Evolutionary conservation across 1,284 basidiomycete genomes (phyloP), one percentile per base, ranked within the genome.

Genomic region (Sporisorium exsertum): DNA sequence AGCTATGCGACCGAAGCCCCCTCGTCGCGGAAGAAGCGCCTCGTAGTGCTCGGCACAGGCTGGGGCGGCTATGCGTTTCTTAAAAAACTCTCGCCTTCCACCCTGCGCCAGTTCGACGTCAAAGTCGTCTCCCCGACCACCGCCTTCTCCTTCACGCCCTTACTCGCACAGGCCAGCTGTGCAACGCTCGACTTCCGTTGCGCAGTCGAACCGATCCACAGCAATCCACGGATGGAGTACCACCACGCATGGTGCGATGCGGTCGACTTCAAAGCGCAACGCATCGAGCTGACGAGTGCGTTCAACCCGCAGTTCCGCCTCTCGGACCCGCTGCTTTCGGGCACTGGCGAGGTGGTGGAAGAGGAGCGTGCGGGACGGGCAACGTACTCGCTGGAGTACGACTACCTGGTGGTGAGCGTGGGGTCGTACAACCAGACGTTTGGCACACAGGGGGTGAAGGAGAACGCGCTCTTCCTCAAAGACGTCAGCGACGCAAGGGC

Each of bases 371-470:
- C 33, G 22, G 52, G 22, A 22, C 9, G 58, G 18, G 43, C 32
- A 2, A 54, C 22, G 40, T 81, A 77, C 20, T 35, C 54, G 20
- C 29, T 82, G 2, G 32, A 50, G 3, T 82, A 72, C 81, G 93
- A 95, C 86, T 93, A 92, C 84, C 88, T 96, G 7, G 90, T 95
- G 50, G 90, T 95, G 58, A 90, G 92, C 2, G 92, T 94, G 1
- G 94, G 94, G 0, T 91, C 91, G 57, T 94, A 95, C 85, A 91
- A 90, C 1, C 93, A 94, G 80, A 94, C 87, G 0, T 89, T 88
- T 64, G 91, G 91, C 64, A 87, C 89, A 56, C 73, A 80, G 5
- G 86, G 85, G 2, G 82, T 87, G 35, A 80, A 80, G 55, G 74
- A 82, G 51, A 64, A 85, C 54, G 86, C 82, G 0, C 75, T 51